Percentiles rank a stretch among this genome's conserved stretches.
Conservation (phyloP, 495 filamentous ascomycete genomes). For the Mytilinidion resinicola region DNA sequence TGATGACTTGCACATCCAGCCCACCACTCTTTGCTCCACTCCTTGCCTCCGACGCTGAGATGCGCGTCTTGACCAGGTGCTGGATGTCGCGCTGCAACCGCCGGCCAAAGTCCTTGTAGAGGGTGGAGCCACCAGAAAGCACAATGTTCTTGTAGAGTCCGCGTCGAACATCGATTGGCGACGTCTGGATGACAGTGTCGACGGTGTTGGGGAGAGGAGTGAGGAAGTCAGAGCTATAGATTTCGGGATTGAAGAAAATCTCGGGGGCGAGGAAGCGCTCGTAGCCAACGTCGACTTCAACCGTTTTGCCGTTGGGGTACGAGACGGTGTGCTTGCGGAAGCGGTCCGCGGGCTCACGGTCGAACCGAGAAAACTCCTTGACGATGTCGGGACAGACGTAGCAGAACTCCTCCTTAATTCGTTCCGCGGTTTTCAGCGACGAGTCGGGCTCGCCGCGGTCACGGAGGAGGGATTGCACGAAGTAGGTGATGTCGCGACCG, state of each 20-base stretch:
- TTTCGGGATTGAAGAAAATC: conserved; percentile 99
- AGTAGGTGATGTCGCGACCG: conserved; percentile 95
- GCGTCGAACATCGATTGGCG: conserved; percentile 92
- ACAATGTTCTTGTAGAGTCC: conserved; percentile 99
- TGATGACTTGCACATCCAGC: conserved; percentile 91
- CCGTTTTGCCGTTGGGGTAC: conserved; percentile 77
- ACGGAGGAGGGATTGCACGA: conserved; percentile 90
- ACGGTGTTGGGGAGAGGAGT: conserved; percentile 91
- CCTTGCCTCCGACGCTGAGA: conserved; percentile 81
- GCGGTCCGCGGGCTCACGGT: conserved; percentile 74
- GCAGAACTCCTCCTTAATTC: conserved; percentile 96
- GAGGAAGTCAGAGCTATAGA: conserved; percentile 96
- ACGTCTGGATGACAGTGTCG: conserved; percentile 92
- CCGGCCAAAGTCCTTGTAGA: conserved; percentile 96
- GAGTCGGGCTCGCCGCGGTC: conserved; percentile 96
- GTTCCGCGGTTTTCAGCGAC: conserved; percentile 92
- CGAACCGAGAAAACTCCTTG: conserved; percentile 91
- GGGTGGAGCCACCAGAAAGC: conserved; percentile 87
- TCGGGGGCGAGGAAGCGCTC: conserved; percentile 97
- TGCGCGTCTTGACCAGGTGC: conserved; percentile 85
- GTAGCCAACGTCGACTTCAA: conserved; percentile 89
- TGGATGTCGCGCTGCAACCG: conserved; percentile 94
- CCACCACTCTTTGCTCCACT: conserved; percentile 75
- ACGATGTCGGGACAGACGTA: conserved; percentile 98
- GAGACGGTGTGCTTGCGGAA: conserved; percentile 84